These are phyloP conservation scores for Fusarium fracticaudum DNA, from an alignment of 2,329 filamentous ascomycete genomes.

Conservation along the genomic window DNA sequence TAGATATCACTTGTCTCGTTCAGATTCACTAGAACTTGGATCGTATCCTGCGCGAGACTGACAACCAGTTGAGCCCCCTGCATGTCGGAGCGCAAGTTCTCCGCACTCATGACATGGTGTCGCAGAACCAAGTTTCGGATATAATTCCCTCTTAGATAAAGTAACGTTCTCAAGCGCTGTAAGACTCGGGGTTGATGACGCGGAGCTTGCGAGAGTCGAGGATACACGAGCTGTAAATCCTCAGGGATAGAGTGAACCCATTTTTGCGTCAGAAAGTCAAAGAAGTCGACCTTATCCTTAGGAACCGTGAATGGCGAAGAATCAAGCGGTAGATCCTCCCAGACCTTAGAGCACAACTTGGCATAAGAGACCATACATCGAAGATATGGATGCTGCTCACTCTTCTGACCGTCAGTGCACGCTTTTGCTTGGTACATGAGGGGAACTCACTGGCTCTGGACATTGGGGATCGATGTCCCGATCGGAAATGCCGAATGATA, in stretches of 20 bases:
- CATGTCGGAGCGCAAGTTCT: background rate
- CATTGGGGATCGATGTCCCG: slow-evolving; percentile 1
- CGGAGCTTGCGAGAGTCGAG: slow-evolving; percentile 7
- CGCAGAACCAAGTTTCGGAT: background rate
- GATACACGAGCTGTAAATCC: slow-evolving; percentile 1
- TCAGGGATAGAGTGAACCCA: slow-evolving; percentile 10
- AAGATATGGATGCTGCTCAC: background rate
- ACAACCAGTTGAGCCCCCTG: slow-evolving; percentile 3
- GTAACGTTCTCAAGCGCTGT: background rate
- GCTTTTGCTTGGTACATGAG: accelerated
- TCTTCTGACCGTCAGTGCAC: background rate
- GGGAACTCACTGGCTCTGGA: background rate
- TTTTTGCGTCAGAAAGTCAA: slow-evolving; percentile 11
- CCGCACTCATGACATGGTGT: background rate
- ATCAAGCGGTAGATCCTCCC: slow-evolving; percentile 6
- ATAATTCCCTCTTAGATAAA: slow-evolving; percentile 2
- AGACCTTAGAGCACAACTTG: background rate
- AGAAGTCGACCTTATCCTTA: slow-evolving; percentile 7
- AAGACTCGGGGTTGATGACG: background rate
- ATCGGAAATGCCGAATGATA: slow-evolving; percentile 2
- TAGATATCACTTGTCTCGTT: slow-evolving; percentile 14
- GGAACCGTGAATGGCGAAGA: background rate
- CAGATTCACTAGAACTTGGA: slow-evolving; percentile 1
- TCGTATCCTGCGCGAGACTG: slow-evolving; percentile 1
- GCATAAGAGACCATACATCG: slow-evolving; percentile 3